Base-by-base conservation (phyloP, 148 eudicot genomes). In the Chenopodium album region DNA sequence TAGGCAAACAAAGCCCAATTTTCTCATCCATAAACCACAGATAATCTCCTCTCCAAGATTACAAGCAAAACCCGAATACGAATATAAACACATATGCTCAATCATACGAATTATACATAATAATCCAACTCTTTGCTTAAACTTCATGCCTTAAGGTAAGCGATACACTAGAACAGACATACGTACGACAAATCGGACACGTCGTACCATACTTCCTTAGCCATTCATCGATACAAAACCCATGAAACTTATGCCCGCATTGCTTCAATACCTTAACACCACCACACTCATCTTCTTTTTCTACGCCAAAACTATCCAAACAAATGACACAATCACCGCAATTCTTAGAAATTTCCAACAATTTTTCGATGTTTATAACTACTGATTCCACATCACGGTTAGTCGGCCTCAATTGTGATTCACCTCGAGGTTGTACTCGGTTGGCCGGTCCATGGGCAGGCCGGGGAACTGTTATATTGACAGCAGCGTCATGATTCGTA, bases 181-280 rank as follows among this genome's bases (percentile, higher is more conserved):
- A 50, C 2, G 54, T 50, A 13, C 75, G 81, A 64, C 81, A 78
- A 50, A 67, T 8, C 11, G 75, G 81, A 16, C 74, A 78, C 44
- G 44, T 41, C 29, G 6, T 20, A 5, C 8, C 23, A 13, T 67
- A 16, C 7, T 2, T 9, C 0, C 19, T 22, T 29, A 78, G 3
- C 47, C 81, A 78, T 19, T 41, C 32, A 0, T 65, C 37, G 20
- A 79, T 52, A 32, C 81, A 79, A 9, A 23, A 23, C 19, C 11
- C 14, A 6, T 79, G 81, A 70, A 50, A 79, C 48, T 28, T 69
- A 69, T 79, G 81, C 7, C 66, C 81, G 52, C 81, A 79, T 50
- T 4, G 32, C 20, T 19, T 26, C 16, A 79, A 68, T 4, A 78
- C 81, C 37, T 22, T 22, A 60, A 76, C 23, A 20, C 2, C 7